phyloP scores from a whole-genome alignment of 2,329 filamentous ascomycete species.

The Cercospora sojina region DNA sequence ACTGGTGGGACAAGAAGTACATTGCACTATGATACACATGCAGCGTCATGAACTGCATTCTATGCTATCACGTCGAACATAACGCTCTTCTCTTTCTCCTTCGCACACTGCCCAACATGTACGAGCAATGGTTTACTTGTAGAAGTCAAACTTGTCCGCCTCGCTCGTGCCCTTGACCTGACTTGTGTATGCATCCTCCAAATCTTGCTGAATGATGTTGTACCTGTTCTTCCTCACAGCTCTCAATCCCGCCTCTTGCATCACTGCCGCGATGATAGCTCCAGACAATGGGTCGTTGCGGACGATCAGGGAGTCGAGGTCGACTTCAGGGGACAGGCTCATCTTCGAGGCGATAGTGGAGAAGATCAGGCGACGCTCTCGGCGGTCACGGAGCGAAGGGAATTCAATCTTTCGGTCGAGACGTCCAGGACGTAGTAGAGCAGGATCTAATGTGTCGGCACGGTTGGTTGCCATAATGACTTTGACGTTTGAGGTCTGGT shows the following conservation, averaged over 20 bases:
- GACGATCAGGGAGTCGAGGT: conserved; percentile 93
- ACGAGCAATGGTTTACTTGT: conserved; percentile 60
- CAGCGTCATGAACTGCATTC: conserved; percentile 6
- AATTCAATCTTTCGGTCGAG: conserved; percentile 99
- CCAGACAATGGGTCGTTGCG: conserved; percentile 94
- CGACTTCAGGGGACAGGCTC: conserved; percentile 94
- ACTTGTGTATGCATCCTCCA: conserved; percentile 95
- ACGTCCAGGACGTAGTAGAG: conserved; percentile 88
- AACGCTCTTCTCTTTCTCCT: not conserved
- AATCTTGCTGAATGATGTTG: conserved; percentile 96
- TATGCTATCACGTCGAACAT: not conserved
- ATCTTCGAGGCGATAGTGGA: conserved; percentile 95
- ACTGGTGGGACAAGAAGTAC: conserved; percentile 2
- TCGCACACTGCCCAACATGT: not conserved
- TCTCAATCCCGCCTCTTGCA: conserved; percentile 95
- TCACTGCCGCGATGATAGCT: conserved; percentile 95
- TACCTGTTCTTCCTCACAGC: conserved; percentile 97
- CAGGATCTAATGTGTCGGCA: conserved; percentile 93
- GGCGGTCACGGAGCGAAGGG: conserved; percentile 86
- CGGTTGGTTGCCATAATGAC: conserved; percentile 99
- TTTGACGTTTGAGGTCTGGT: conserved; percentile 98
- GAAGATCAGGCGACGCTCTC: conserved; percentile 95
- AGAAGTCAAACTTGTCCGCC: conserved; percentile 82
- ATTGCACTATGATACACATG: conserved; percentile 13
- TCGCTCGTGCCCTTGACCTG: conserved; percentile 85